Evolutionary conservation across 257 asterid genomes (phyloP).

Genomic region (Ilex asprella): DNA sequence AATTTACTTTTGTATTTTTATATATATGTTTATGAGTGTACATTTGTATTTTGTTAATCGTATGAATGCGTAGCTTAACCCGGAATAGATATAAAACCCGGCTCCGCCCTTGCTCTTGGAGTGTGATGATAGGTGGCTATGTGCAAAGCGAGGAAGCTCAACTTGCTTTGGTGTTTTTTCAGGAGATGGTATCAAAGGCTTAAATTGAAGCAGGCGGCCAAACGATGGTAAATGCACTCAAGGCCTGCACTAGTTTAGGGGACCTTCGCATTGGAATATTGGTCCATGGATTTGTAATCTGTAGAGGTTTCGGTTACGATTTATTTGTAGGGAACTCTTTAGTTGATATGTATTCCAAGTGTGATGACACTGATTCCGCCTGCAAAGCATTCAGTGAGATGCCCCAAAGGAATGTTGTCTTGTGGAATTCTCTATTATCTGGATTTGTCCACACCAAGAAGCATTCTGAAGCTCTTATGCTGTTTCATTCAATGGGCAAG

Average conservation of each 20-base stretch:
- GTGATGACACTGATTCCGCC: conserved; percentile 56
- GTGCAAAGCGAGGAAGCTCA: conserved; percentile 28
- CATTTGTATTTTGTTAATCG: too few species aligned
- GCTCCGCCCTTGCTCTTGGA: conserved; percentile 75
- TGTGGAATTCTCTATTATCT: conserved; percentile 76
- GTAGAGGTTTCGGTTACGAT: conserved; percentile 55
- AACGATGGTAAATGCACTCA: conserved; percentile 58
- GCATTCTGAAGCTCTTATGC: conserved; percentile 44
- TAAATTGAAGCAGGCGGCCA: conserved; percentile 54
- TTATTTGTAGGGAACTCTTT: conserved; percentile 67
- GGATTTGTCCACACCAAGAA: conserved; percentile 62
- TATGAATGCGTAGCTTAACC: too few species aligned
- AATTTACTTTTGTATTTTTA: too few species aligned
- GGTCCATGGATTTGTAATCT: conserved; percentile 48
- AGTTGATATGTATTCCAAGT: conserved; percentile 77
- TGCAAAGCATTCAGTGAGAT: conserved; percentile 46
- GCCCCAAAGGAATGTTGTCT: conserved; percentile 45
- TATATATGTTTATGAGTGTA: too few species aligned
- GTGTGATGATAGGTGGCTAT: conserved; percentile 61
- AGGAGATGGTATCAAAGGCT: conserved; percentile 39
- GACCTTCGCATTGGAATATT: conserved; percentile 44
- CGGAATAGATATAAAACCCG: too few species aligned
- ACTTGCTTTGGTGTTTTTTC: conserved; percentile 41
- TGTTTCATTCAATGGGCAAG: conserved; percentile 46
- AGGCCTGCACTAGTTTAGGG: conserved; percentile 52